Base-by-base conservation (phyloP, 2,329 filamentous ascomycete species). In the Alternaria sp. region DNA sequence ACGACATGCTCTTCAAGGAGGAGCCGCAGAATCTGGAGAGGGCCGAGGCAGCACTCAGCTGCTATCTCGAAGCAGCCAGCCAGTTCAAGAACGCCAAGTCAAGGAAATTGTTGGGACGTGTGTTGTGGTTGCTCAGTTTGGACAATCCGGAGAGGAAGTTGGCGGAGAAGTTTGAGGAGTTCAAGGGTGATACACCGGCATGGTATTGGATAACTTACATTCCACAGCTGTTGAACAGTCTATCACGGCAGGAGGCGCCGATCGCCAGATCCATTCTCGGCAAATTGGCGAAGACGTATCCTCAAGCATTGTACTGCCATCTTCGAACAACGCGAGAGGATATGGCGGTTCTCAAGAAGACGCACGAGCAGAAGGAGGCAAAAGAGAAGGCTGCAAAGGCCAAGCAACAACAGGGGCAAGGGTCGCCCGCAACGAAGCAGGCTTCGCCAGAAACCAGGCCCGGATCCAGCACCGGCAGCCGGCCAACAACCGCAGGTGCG, bases 121-220 rank as follows among this genome's bases (percentile, higher is more conserved):
- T 99, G 53, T 85, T 99, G 52, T 99, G 96, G 96, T 85, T 99
- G 49, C 87, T 99, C 47, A 98, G 95, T 80, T 85, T 99, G 69
- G 96, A 99, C 75, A 93, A 97, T 74, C 86, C 92, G 0, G 93
- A 93, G 76, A 93, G 93, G 12, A 90, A 88, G 40, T 90, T 99
- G 63, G 91, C 93, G 0, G 86, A 89, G 71, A 93, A 95, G 12
- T 99, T 97, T 70, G 93, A 97, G 68, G 93, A 95, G 71, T 99
- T 96, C 83, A 97, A 98, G 84, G 96, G 96, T 55, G 96, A 99
- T 72, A 97, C 93, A 3, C 93, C 94, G 0, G 93, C 97, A 12
- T 99, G 96, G 96, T 99, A 98, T 82, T 99, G 96, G 96, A 97
- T 98, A 71, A 98, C 95, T 0, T 99, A 97, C 79, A 98, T 99